phyloP scores from a whole-genome alignment of 495 filamentous ascomycete genomes.

The Mycothermus thermophilus region DNA sequence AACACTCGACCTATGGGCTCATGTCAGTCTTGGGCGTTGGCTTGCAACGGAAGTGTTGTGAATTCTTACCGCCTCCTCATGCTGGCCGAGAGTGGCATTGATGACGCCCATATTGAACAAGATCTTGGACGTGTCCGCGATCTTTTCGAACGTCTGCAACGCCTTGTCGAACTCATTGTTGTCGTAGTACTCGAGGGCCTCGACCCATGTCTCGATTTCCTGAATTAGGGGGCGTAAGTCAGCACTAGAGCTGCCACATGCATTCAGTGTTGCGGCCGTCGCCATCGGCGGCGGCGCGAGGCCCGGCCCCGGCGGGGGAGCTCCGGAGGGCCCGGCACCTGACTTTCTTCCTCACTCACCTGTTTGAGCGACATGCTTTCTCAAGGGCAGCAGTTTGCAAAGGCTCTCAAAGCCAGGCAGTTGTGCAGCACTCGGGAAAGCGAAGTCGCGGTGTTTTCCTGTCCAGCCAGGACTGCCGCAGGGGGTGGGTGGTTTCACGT shows the following conservation, averaged over 20 bases:
- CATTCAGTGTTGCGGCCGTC: too few relatives aligned
- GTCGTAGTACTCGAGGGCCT: constrained; percentile 83
- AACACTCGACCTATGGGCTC: constrained; percentile 69
- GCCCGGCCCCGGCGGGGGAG: too few relatives aligned
- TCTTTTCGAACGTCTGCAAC: constrained; percentile 64
- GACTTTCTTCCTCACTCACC: constrained; percentile 29
- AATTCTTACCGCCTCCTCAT: constrained; percentile 73
- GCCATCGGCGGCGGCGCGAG: too few relatives aligned
- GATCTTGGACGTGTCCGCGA: constrained; percentile 95
- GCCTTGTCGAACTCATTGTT: constrained; percentile 90
- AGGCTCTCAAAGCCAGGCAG: constrained; percentile 10
- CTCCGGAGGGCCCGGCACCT: not conserved
- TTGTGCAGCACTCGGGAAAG: constrained; percentile 3
- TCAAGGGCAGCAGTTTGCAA: constrained; percentile 7
- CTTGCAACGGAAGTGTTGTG: not conserved
- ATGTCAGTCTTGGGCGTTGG: not conserved
- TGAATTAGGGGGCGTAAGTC: constrained; percentile 26
- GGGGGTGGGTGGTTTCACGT: not conserved
- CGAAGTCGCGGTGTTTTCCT: not conserved
- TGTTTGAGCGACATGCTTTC: constrained; percentile 61
- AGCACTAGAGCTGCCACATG: too few relatives aligned
- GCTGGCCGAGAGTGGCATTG: constrained; percentile 91
- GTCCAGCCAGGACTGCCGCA: not conserved
- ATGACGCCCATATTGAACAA: constrained; percentile 98
- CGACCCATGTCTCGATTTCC: constrained; percentile 99